These are phyloP conservation scores for Penicillium silybi DNA, from an alignment of 495 filamentous ascomycete species.

Conservation along the genomic window DNA sequence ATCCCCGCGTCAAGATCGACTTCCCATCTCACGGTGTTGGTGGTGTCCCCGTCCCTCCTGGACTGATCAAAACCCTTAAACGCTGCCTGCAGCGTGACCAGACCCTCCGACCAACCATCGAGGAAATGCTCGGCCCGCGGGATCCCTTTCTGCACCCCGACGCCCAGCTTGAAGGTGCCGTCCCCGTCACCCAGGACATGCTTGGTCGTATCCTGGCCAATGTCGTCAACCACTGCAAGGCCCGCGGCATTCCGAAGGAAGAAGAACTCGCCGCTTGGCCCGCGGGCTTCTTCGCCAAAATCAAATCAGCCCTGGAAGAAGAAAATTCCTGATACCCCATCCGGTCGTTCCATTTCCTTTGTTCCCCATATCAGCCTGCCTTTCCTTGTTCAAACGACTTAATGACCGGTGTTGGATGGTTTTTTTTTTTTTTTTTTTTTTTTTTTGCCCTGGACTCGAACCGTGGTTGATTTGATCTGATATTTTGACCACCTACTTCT, in stretches of 20 bases:
- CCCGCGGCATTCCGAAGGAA: conserved; percentile 62
- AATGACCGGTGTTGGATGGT: conserved; percentile 27
- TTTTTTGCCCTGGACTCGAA: conserved; percentile 2
- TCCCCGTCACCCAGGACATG: conserved; percentile 73
- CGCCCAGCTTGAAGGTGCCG: conserved; percentile 52
- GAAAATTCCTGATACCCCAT: conserved; percentile 24
- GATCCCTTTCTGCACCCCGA: conserved; percentile 86
- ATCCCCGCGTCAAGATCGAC: conserved; percentile 76
- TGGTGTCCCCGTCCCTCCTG: conserved; percentile 63
- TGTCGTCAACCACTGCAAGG: conserved; percentile 70
- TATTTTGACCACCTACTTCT: conserved; percentile 14
- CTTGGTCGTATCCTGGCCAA: conserved; percentile 71
- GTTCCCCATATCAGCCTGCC: conserved; percentile 8
- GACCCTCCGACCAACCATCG: conserved; percentile 69
- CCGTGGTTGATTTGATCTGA: conserved; percentile 17
- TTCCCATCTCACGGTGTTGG: conserved; percentile 76
- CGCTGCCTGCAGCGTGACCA: conserved; percentile 79
- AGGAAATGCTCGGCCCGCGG: conserved; percentile 62
- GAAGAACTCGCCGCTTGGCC: conserved; percentile 71
- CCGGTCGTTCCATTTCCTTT: conserved; percentile 18
- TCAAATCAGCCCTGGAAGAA: conserved; percentile 60
- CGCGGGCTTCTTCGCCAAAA: conserved; percentile 58
- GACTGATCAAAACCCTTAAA: conserved; percentile 68
- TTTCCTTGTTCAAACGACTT: conserved; percentile 22
- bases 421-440: conserved; percentile 10